Percentiles rank a stretch among this genome's conserved stretches.
phyloP scores from a whole-genome alignment of 441 rosid genomes.

The Theobroma grandiflorum region DNA sequence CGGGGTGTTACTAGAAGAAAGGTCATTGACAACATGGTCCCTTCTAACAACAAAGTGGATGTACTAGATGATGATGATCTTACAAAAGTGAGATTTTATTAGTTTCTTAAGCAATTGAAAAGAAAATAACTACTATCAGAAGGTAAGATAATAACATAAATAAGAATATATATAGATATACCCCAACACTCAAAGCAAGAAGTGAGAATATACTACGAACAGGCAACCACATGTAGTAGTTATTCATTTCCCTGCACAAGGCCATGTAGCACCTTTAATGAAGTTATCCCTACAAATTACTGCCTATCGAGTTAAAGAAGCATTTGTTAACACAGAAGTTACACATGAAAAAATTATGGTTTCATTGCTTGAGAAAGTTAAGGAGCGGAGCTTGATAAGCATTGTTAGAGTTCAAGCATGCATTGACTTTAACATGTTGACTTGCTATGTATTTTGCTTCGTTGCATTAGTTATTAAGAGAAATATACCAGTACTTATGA shows the following conservation, averaged over 20 bases:
- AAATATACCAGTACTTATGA: too few species aligned
- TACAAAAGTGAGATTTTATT: too few species aligned
- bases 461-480: too few species aligned
- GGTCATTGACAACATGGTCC: too few species aligned
- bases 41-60: too few species aligned
- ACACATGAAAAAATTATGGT: slow-evolving; percentile 22
- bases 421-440: too few species aligned
- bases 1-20: too few species aligned
- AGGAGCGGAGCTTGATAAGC: background rate
- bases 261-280: slow-evolving; percentile 47
- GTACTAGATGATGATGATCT: too few species aligned
- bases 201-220: background rate
- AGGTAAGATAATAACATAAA: background rate
- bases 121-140: too few species aligned
- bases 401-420: too few species aligned
- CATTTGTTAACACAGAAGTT: slow-evolving; percentile 28
- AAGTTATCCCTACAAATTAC: slow-evolving; percentile 37
- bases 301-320: slow-evolving; percentile 34
- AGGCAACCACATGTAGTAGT: slow-evolving; percentile 33
- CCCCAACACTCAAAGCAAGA: background rate
- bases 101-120: too few species aligned
- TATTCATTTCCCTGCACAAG: slow-evolving; percentile 45
- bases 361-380: background rate
- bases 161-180: background rate
- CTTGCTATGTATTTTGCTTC: too few species aligned